Conservation (phyloP, 345 rosid genomes). For the Eucalyptus erythrocorys region DNA sequence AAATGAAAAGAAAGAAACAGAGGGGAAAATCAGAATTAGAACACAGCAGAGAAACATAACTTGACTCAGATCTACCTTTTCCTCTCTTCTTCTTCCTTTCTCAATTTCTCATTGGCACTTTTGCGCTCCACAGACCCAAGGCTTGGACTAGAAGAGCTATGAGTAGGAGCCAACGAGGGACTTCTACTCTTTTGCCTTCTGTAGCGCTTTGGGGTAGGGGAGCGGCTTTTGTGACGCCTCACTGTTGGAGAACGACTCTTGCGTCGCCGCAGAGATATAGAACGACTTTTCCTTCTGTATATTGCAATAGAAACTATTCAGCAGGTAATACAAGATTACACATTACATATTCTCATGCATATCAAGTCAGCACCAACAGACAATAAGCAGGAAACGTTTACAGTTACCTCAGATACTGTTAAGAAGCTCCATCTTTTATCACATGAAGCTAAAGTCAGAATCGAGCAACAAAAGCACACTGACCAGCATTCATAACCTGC, state of each 20-base stretch:
- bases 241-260: constrained; percentile 57
- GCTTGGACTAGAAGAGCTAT: constrained; percentile 46
- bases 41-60: background rate
- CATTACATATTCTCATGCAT: background rate
- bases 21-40: background rate
- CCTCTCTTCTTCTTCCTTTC: constrained; percentile 80
- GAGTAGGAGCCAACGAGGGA: constrained; percentile 55
- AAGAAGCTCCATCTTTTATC: constrained; percentile 94
- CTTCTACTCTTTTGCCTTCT: constrained; percentile 79
- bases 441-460: constrained; percentile 84
- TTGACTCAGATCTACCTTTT: constrained; percentile 47
- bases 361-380: constrained; percentile 17
- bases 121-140: constrained; percentile 55
- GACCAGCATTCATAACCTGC: constrained; percentile 73
- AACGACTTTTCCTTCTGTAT: constrained; percentile 83
- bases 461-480: constrained; percentile 72
- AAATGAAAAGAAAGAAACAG: background rate
- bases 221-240: constrained; percentile 61
- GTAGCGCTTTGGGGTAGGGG: constrained; percentile 59
- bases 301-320: constrained; percentile 23
- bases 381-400: constrained; percentile 34
- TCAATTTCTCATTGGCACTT: constrained; percentile 53
- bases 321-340: constrained; percentile 1
- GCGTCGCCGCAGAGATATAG: constrained; percentile 58
- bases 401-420: constrained; percentile 94